phyloP scores from a whole-genome alignment of 2,329 filamentous ascomycete genomes.

The Cladosporium sp. region DNA sequence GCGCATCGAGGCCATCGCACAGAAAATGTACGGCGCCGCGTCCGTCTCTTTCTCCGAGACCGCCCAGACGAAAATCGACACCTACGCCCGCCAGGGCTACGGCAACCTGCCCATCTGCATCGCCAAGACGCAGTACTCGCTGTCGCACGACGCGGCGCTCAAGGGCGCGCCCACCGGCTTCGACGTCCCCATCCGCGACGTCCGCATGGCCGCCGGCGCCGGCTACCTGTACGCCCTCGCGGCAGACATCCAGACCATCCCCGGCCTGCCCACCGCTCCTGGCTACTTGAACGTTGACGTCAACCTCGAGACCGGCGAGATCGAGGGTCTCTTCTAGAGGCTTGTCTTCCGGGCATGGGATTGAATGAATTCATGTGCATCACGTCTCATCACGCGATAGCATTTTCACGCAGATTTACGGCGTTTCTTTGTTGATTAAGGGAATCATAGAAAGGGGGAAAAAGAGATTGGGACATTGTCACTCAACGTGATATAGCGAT shows the following conservation, averaged over 20 bases:
- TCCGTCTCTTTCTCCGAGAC: slow-evolving; percentile 90
- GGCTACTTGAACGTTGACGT: slow-evolving; percentile 93
- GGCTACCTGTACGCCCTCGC: slow-evolving; percentile 94
- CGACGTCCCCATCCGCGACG: slow-evolving; percentile 89
- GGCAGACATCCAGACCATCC: slow-evolving; percentile 97
- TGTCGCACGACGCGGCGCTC: slow-evolving; percentile 86
- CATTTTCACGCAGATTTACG: no score
- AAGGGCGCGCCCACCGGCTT: slow-evolving; percentile 96
- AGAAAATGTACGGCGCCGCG: slow-evolving; percentile 90
- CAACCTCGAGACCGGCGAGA: slow-evolving; percentile 49
- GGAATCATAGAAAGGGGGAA: no score
- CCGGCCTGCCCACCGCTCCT: slow-evolving; percentile 88
- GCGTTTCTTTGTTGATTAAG: no score
- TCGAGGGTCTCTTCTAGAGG: slow-evolving; percentile 73
- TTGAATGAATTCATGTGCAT: background rate
- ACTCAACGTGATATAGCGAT: no score
- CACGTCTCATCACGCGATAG: no score
- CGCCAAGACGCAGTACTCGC: slow-evolving; percentile 96
- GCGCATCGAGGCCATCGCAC: slow-evolving; percentile 85
- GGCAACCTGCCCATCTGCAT: slow-evolving; percentile 92
- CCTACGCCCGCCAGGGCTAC: slow-evolving; percentile 87
- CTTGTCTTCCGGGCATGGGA: no score
- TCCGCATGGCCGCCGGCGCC: slow-evolving; percentile 88
- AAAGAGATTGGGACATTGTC: no score
- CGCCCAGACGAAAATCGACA: slow-evolving; percentile 94